Base-by-base conservation (phyloP, 371 early-diverging fungal genomes). In the Haplosporangium sp. region DNA sequence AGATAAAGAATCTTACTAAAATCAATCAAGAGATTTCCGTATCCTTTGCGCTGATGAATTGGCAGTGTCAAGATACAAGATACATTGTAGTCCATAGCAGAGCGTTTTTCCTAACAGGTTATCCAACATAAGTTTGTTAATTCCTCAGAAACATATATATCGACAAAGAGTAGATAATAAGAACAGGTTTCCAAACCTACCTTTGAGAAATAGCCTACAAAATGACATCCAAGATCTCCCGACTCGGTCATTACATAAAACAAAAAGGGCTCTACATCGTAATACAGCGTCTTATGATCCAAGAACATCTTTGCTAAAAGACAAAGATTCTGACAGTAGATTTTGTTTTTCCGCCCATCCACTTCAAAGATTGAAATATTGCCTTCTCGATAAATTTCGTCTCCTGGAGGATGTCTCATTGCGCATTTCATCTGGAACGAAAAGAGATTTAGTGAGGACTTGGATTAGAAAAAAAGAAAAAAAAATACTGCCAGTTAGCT, bases 141-240 rank as follows among this genome's bases (percentile, higher is more conserved):
- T n/a, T 17, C 5, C 13, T 5, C 48, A 2, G 27, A 48, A 48
- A 15, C 48, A 13, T 17, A 27, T 27, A 27, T 1, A 27, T 48
- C 5, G 17, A 4, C 48, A 48, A 17, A 2, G 9, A 4, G 17
- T 17, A 13, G 4, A 17, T 48, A n/a, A n/a, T 13, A 9, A 10
- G 8, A 27, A 9, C 55, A 55, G 27, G 19, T 10, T 27, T 27
- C 27, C 27, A 55, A 11, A 5, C 55, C 15, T 85, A 88, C 94
- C 87, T 99, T 99, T 37, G 98, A 98, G 86, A 99, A 99, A 77
- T 99, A 99, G 2, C 99, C 99, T 6, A 99, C 95, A 79, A 99
- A 93, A 74, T 98, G 96, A 76, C 92, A 94, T 1, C 97, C 98
- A 11, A 83, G 45, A 4, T 90, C 88, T 61, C 96, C 95, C 8